Conservation (phyloP, 495 filamentous ascomycete species). For the Trichoderma gamsii region DNA sequence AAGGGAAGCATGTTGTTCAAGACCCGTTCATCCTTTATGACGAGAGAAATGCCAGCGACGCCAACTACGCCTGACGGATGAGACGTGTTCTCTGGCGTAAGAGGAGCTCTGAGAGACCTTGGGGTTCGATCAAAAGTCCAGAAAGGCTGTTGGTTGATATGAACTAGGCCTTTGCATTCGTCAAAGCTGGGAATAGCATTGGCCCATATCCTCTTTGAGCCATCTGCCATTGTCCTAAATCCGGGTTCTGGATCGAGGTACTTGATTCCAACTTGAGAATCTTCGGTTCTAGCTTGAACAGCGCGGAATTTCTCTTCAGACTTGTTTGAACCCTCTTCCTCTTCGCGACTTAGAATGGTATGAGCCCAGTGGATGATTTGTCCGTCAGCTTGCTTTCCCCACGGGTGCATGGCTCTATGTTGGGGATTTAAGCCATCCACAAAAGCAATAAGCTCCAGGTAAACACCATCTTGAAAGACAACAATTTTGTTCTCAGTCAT, state of each 20-base stretch:
- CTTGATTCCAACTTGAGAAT: slow-evolving; percentile 26
- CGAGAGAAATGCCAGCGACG: slow-evolving; percentile 36
- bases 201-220: slow-evolving; percentile 42
- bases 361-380: slow-evolving; percentile 51
- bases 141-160: slow-evolving; percentile 40
- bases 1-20: slow-evolving; percentile 21
- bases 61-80: slow-evolving; percentile 44
- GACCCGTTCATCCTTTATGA: slow-evolving; percentile 24
- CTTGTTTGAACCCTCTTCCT: background rate
- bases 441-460: slow-evolving; percentile 57
- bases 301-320: slow-evolving; percentile 25
- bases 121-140: slow-evolving; percentile 53
- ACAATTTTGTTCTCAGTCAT: slow-evolving; percentile 52
- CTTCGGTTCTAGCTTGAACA: slow-evolving; percentile 25
- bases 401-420: slow-evolving; percentile 40
- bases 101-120: slow-evolving; percentile 39
- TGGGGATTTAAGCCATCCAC: slow-evolving; percentile 37
- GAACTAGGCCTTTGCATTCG: slow-evolving; percentile 13
- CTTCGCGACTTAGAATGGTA: slow-evolving; percentile 26
- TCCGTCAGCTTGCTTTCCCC: slow-evolving; percentile 39
- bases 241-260: slow-evolving; percentile 39
- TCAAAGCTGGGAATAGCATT: slow-evolving; percentile 42
- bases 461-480: slow-evolving; percentile 49
- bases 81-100: slow-evolving; percentile 20
- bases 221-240: slow-evolving; percentile 40